Conservation (phyloP, 305 asterid genomes). For the Fraxinus paxiana region DNA sequence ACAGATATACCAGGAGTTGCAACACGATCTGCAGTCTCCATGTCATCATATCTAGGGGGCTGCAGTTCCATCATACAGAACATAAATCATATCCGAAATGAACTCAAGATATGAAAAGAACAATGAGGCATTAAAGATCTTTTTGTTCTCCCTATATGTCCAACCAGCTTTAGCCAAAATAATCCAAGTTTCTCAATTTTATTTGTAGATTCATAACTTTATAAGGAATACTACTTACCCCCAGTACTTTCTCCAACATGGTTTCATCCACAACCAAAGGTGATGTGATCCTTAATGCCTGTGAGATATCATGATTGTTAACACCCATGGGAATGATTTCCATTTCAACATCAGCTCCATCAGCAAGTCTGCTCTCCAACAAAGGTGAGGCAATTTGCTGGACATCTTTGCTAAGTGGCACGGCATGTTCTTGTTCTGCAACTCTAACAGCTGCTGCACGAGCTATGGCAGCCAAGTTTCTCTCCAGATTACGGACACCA, state of each 20-base stretch:
- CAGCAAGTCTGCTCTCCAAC: conserved; percentile 74
- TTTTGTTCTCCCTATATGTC: not conserved
- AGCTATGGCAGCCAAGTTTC: conserved; percentile 94
- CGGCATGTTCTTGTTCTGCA: conserved; percentile 75
- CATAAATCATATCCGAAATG: conserved; percentile 18
- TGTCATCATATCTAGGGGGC: conserved; percentile 92
- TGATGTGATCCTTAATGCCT: conserved; percentile 56
- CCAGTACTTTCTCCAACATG: conserved; percentile 92
- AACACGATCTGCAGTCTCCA: conserved; percentile 84
- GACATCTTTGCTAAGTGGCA: conserved; percentile 81
- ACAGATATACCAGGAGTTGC: conserved; percentile 90
- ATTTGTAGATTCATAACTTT: not conserved
- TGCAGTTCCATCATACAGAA: conserved; percentile 33
- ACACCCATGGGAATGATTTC: conserved; percentile 90
- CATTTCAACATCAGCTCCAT: conserved; percentile 93
- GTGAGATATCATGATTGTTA: conserved; percentile 72
- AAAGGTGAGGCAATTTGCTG: conserved; percentile 78
- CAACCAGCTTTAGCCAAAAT: conserved; percentile 11
- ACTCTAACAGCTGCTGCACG: conserved; percentile 95
- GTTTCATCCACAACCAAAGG: conserved; percentile 84
- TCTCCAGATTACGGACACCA: conserved; percentile 92
- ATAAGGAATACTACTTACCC: conserved; percentile 55
- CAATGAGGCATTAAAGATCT: not conserved
- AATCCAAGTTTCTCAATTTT: conserved; percentile 14
- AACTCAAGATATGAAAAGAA: conserved; percentile 1